Base-by-base conservation (phyloP, 768 basidiomycete species). In the Tylopilus balloui region DNA sequence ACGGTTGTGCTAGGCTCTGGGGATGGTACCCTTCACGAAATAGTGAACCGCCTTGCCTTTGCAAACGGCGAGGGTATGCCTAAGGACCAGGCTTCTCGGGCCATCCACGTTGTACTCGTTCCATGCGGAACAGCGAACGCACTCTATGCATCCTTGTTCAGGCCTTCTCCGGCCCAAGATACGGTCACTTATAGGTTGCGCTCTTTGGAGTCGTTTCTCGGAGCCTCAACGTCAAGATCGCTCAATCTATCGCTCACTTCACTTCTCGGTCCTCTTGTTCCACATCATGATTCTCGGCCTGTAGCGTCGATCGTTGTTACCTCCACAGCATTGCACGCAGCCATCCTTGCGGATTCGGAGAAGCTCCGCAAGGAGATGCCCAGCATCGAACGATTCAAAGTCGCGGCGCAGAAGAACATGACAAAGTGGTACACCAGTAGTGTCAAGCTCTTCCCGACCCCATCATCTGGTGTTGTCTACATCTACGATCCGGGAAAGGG, bases 71-170 rank as follows among this genome's bases (percentile, higher is more conserved):
- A 56, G 19, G 63, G 58, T 17, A 54, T 51, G 15, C 56, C 55
- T 41, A 42, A 55, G 6, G 54, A 48, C 14, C 50, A 49, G 19
- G 34, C 50, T 38, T 42, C 51, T 56, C 21, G 23, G 28, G 28
- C 57, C 56, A 29, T 84, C 47, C 60, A 59, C 28, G 71, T 84
- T 52, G 80, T 71, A 15, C 76, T 78, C 40, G 70, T 88, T 37
- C 91, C 92, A 4, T 78, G 79, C 42, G 92, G 92, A 21, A 95
- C 92, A n/a, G 93, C 92, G 36, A 97, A 98, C 64, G 95, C 95
- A 0, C 74, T 96, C 28, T 93, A 86, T 67, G 75, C 80, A 6
- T 83, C 88, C 7, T 68, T 92, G 24, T 94, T 87, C 66, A 83
- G 83, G 0, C 78, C 80, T 0, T 39, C 51, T 17, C 25, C 61